Evolutionary conservation across 75 land plant species (phyloP).

Genomic region (Adiantum capillusveneris): DNA sequence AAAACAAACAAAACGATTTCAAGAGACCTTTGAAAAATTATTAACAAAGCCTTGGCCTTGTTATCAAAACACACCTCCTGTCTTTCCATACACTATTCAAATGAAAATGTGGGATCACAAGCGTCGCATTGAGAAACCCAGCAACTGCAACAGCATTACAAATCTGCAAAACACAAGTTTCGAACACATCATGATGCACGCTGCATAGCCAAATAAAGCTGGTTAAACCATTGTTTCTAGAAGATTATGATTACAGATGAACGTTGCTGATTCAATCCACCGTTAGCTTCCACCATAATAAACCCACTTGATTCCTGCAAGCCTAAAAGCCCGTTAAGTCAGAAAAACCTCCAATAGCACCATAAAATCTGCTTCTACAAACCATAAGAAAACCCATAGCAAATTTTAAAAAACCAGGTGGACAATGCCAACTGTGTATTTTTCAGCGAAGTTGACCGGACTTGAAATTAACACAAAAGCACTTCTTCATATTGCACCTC

Average conservation of each 20-base stretch:
- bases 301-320: constrained; percentile 44
- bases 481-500: too few species aligned
- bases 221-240: background rate
- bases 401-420: too few species aligned
- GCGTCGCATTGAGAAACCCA: constrained; percentile 66
- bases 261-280: constrained; percentile 86
- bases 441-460: too few species aligned
- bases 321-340: constrained; percentile 19
- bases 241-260: constrained; percentile 44
- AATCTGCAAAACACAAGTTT: constrained; percentile 72
- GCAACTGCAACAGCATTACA: constrained; percentile 96
- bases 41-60: background rate
- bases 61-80: constrained; percentile 37
- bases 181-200: too few species aligned
- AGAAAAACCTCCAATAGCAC: too few species aligned
- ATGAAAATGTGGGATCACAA: constrained; percentile 72
- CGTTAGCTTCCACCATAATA: constrained; percentile 76
- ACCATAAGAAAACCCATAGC: too few species aligned
- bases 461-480: too few species aligned
- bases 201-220: too few species aligned
- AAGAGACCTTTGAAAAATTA: background rate
- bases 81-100: constrained; percentile 75
- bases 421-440: too few species aligned
- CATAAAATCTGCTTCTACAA: too few species aligned
- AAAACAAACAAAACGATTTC: too few species aligned